phyloP scores from a whole-genome alignment of 179 eudicot species.

The Spergularia azorica region DNA sequence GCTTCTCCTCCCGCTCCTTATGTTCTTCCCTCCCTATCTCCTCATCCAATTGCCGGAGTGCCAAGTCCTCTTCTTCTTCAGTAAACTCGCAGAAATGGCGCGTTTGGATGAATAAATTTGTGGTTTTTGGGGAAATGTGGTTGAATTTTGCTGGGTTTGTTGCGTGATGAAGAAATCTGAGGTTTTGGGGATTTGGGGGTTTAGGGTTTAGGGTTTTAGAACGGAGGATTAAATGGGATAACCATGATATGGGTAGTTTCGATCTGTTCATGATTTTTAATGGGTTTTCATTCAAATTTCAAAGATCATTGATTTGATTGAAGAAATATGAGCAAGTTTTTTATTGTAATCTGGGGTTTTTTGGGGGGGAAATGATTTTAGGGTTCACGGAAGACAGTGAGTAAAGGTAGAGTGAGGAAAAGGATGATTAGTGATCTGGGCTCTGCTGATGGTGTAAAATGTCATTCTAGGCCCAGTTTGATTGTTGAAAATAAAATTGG shows the following conservation, averaged over 20 bases:
- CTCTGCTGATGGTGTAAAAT: background rate
- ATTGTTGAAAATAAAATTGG: too few species aligned
- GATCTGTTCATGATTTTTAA: constrained; percentile 22
- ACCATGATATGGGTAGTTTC: constrained; percentile 29
- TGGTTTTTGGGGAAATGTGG: constrained; percentile 22
- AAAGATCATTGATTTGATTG: constrained; percentile 4
- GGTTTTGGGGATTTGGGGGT: constrained; percentile 8
- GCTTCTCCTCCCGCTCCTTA: constrained; percentile 54
- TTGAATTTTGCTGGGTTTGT: constrained; percentile 11
- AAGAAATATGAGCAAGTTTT: background rate
- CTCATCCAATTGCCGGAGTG: constrained; percentile 27
- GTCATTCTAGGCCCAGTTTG: too few species aligned
- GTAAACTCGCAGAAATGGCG: constrained; percentile 22
- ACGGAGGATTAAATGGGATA: constrained; percentile 29
- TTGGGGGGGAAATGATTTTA: constrained; percentile 12
- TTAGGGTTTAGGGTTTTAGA: constrained; percentile 28
- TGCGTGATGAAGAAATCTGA: constrained; percentile 3
- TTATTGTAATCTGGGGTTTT: background rate
- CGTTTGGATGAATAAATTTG: background rate
- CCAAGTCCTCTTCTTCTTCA: background rate
- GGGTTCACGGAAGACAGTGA: constrained; percentile 12
- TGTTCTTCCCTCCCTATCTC: constrained; percentile 47
- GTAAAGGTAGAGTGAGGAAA: background rate
- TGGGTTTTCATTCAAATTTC: background rate
- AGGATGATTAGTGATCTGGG: constrained; percentile 7